phyloP scores from a whole-genome alignment of 129 eudicot genomes.

The Chrysanthemum makinoi region DNA sequence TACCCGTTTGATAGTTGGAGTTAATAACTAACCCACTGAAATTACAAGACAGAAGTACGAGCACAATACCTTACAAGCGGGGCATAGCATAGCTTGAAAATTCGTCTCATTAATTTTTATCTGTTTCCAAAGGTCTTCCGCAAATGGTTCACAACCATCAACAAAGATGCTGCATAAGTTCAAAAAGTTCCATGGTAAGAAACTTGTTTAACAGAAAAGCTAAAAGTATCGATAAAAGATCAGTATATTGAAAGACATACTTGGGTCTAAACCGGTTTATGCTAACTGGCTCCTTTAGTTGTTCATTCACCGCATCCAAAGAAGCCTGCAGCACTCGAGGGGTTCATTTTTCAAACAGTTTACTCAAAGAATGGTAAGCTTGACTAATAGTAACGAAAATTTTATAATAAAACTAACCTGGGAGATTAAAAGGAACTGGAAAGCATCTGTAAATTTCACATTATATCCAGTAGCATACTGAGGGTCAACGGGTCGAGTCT shows the following conservation, averaged over 20 bases:
- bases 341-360: not conserved
- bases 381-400: not conserved
- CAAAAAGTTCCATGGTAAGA: constrained; percentile 14
- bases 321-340: constrained; percentile 46
- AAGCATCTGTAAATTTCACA: constrained; percentile 69
- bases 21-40: no score
- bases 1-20: no score
- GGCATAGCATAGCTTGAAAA: constrained; percentile 61
- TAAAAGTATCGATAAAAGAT: not conserved
- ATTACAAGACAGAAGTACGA: not conserved
- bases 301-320: constrained; percentile 56
- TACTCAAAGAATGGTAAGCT: not conserved
- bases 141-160: constrained; percentile 74
- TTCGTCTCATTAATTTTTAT: constrained; percentile 52
- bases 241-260: constrained; percentile 27
- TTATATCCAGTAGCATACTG: constrained; percentile 63
- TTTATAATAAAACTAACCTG: constrained; percentile 41
- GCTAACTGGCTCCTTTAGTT: constrained; percentile 54
- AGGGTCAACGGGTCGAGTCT: constrained; percentile 60
- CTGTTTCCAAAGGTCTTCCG: constrained; percentile 85
- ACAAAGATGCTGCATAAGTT: constrained; percentile 59
- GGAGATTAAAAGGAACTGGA: constrained; percentile 64
- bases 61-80: constrained; percentile 78
- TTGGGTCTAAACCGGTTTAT: constrained; percentile 84
- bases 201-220: not conserved